A percentile compares a stretch with the other conserved stretches of the same genome.
phyloP scores from a whole-genome alignment of 768 basidiomycete genomes.

The Termitomyces sp. region DNA sequence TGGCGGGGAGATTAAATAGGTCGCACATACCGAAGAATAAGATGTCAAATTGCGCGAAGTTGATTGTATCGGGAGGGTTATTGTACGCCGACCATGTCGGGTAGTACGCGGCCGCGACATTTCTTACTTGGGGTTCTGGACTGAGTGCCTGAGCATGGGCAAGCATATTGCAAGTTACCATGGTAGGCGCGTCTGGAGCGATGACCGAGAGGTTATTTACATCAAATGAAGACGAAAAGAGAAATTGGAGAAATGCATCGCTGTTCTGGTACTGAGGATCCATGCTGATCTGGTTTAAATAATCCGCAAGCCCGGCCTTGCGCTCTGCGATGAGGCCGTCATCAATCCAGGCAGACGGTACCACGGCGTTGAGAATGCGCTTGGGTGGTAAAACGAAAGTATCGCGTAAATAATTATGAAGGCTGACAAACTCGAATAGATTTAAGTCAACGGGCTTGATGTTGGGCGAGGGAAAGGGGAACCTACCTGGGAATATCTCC shows the following conservation, averaged over 20 bases:
- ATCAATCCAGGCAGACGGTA: neutral
- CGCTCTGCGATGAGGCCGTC: neutral
- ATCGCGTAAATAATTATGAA: neutral
- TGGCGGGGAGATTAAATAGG: neutral
- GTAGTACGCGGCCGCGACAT: constrained; percentile 47
- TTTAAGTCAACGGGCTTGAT: neutral
- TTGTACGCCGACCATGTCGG: constrained; percentile 48
- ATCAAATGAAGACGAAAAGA: neutral
- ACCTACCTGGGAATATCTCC: neutral
- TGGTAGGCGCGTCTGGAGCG: neutral
- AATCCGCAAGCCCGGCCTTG: neutral
- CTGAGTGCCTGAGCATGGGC: neutral
- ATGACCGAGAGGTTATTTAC: constrained; percentile 6
- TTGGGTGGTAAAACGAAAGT: neutral
- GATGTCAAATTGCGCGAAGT: constrained; percentile 66
- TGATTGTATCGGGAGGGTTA: constrained; percentile 54
- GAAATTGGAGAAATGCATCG: neutral
- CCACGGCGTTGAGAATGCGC: neutral
- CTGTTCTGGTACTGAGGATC: neutral
- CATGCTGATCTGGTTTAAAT: neutral
- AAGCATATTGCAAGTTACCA: constrained; percentile 15
- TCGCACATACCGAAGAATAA: constrained; percentile 53
- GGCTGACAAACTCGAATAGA: neutral
- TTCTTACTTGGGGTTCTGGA: constrained; percentile 9
- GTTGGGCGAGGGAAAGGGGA: neutral